Evolutionary conservation across 2,329 filamentous ascomycete species (phyloP), one percentile per base, ranked within the genome.

Genomic region (Epichloe scottii): DNA sequence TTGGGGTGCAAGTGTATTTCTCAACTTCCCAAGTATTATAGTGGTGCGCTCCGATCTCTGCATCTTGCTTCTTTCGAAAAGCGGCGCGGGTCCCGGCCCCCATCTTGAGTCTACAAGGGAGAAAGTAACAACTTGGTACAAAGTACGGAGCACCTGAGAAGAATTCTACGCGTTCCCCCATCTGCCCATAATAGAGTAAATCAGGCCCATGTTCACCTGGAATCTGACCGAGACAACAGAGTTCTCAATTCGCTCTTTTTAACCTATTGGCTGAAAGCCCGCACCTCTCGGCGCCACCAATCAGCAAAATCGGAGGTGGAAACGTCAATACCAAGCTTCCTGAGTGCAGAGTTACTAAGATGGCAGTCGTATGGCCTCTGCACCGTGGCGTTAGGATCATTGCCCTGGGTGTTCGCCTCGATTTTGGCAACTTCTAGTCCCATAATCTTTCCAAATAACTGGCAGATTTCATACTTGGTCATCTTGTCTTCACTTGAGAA

Each of bases 401-500:
- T 85, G 38, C 85, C 85, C 59, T 86, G 75, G 23, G 81, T 77
- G 60, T 88, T 84, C 10, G 84, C 71, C 59, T 79, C 74, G 66
- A 95, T 83, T 7, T 78, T 77, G 45, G 81, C 78, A 19, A 84
- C 72, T 11, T 85, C 76, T 51, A 94, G 63, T 0, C 84, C 87
- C 76, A 94, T 82, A 53, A 95, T 87, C 53, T 89, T 81, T 4
- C 81, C 85, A 62, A 95, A 83, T 10, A 77, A 70, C 68, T 87
- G 71, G 64, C 87, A 90, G 51, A 96, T 95, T 65, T 91, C 82
- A 66, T 90, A 94, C 71, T 95, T 95, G 45, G 89, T 95, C 73
- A 84, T 86, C 57, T 75, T 79, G 58, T 95, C 87, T 67, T 95
- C 88, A 44, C 87, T 89, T 3, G 85, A 87, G 68, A 95, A 95